phyloP scores from a whole-genome alignment of 106 monocot species.

The Apostasia ramifera region DNA sequence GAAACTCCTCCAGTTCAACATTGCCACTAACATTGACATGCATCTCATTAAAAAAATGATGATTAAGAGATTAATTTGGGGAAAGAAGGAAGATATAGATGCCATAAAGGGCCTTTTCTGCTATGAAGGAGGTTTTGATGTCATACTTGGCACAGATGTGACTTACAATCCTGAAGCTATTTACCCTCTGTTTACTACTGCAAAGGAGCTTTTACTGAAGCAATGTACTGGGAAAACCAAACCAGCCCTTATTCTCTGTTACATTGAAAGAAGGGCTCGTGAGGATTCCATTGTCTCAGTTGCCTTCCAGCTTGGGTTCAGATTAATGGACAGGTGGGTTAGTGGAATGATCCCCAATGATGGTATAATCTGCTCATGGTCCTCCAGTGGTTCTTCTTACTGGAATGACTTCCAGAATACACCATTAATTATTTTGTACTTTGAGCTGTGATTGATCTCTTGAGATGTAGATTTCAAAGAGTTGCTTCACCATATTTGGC shows the following conservation, averaged over 20 bases:
- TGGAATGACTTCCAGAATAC: constrained; percentile 21
- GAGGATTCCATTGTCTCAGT: constrained; percentile 57
- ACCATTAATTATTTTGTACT: constrained; percentile 31
- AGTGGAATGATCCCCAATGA: constrained; percentile 32
- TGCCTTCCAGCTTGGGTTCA: constrained; percentile 53
- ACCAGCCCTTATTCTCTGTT: constrained; percentile 67
- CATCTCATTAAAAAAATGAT: constrained; percentile 31
- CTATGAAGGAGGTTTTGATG: constrained; percentile 45
- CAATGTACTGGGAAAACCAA: constrained; percentile 4
- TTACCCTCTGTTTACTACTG: constrained; percentile 71
- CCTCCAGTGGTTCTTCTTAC: constrained; percentile 14
- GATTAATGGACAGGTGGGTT: constrained; percentile 56
- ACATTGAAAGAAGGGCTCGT: constrained; percentile 71
- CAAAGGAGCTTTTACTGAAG: constrained; percentile 44
- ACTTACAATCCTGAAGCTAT: constrained; percentile 66
- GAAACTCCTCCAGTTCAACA: constrained; percentile 55
- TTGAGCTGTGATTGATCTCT: constrained; percentile 8
- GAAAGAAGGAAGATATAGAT: constrained; percentile 40
- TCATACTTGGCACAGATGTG: constrained; percentile 89
- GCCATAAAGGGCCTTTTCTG: constrained; percentile 27
- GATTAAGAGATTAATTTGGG: constrained; percentile 62
- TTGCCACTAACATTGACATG: constrained; percentile 39
- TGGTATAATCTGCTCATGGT: constrained; percentile 86
- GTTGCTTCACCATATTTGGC: no score
- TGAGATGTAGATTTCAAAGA: no score